Evolutionary conservation across 129 eudicot species (phyloP), one percentile per base, ranked within the genome.

Genomic region (Tanacetum coccineum): DNA sequence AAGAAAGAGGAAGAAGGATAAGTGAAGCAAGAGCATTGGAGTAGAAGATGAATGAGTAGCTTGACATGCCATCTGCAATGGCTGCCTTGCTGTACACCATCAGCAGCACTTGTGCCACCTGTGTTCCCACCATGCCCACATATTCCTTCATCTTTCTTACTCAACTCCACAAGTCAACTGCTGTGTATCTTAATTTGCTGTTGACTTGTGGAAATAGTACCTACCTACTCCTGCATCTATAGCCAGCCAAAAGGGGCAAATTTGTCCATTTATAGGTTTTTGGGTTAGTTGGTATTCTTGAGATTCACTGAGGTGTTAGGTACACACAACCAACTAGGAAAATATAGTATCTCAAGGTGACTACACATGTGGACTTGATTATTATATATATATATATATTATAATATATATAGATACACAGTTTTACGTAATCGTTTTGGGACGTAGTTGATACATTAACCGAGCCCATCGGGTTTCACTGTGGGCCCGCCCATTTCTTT

Each of bases 21-120:
- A 85, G 70, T 20, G 94, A 72, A 53, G 95, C 95, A 59, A 92
- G 83, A 18, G 95, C 85, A 57, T 85, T 87, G 74, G 96, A 88
- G 80, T 88, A 92, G 56, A 79, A 84, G 56, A 83, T 80, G 77
- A 92, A 91, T 48, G 87, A 79, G 70, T 77, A 88, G 36, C 78
- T 92, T 8, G 95, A 54, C 95, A 92, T 92, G 48, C 98, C 98
- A 72, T 52, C 71, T 6, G 88, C 76, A 45, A 83, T 77, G 54
- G 89, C 96, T 62, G 71, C 19, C 70, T 92, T 86, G 78, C 87
- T 81, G 17, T 81, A 55, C 7, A 86, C 81, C 68, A 88, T 76
- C 18, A 85, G 78, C 1, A 89, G 86, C 30, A 88, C 98, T 21
- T 81, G 94, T 0, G 88, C 96, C 6, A 77, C 70, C 77, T 87